Base-by-base conservation (phyloP, 2,329 filamentous ascomycete genomes). In the Trichoderma breve region DNA sequence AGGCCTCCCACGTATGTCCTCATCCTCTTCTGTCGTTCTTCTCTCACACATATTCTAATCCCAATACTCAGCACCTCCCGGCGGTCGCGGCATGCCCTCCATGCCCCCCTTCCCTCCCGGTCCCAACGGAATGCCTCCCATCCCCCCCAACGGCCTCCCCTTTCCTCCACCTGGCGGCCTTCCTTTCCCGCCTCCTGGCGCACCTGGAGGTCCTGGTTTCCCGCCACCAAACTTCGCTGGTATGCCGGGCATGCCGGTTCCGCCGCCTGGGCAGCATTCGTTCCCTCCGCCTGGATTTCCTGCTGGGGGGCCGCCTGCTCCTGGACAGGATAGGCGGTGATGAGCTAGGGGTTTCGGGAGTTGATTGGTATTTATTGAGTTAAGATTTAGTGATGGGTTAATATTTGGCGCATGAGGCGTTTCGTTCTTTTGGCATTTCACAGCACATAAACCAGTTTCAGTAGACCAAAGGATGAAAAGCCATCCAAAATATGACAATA, bases 1-100 rank as follows among this genome's bases (percentile, higher is more conserved):
- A 53, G 82, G 81, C 28, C 75, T 85, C 47, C 83, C 88, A 79
- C 88, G 88, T 90, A 88, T 78, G 87, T 86, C 12, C 24, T 36
- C 21, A 32, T 32, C 30, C 9, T 32, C 24, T 30, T 4, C 8
- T 7, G 6, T 8, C 24, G 14, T 34, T 12, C 28, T 18, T 26
- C n/a, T 34, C 26, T 14, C 7, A 21, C 1, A 11, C 28, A 3
- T 36, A 26, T 55, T 28, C 32, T 64, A 71, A 67, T n/a, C 39
- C n/a, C 39, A 58, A 28, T 34, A 30, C 55, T 26, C 78, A 86
- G 86, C 87, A 73, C 88, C 88, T 55, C 83, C 81, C 72, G 86
- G 84, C 36, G 73, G 73, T 70, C 84, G 86, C 76, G 86, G 87
- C 74, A 83, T 85, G 78, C 82, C 82, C 43, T 80, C 82, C 26